Conservation (phyloP, 495 filamentous ascomycete species). For the Aspergillus leporis region DNA sequence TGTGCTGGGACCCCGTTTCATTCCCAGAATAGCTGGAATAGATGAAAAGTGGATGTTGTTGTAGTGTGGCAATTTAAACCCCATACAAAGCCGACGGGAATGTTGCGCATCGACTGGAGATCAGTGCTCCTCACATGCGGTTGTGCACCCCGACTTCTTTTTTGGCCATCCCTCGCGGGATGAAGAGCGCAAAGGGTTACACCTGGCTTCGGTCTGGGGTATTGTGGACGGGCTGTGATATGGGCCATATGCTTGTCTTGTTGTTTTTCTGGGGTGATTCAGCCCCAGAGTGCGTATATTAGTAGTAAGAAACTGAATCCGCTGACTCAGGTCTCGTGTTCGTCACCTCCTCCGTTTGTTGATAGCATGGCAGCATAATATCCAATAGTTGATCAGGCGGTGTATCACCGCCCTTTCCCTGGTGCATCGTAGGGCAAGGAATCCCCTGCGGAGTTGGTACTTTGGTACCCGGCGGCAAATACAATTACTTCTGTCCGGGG, state of each 20-base stretch:
- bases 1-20: neutral
- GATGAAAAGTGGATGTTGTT: neutral
- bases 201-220: neutral
- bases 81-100: constrained; percentile 6
- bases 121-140: constrained; percentile 2
- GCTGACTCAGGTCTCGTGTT: constrained; percentile 2
- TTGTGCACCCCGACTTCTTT: constrained; percentile 1
- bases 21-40: constrained; percentile 1
- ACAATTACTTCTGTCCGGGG: neutral
- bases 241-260: neutral
- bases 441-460: neutral
- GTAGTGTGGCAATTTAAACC: neutral
- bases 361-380: constrained; percentile 16
- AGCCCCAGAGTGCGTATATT: neutral
- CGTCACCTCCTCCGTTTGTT: neutral
- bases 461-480: neutral
- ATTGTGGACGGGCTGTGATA: neutral
- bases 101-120: constrained; percentile 4
- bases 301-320: neutral
- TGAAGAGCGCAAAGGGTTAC: neutral
- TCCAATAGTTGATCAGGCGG: constrained; percentile 19
- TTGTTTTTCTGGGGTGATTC: neutral
- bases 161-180: neutral
- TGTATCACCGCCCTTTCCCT: constrained; percentile 19
- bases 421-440: neutral